Conservation (phyloP, 2,329 filamentous ascomycete species). For the Aspergillus fischeri region DNA sequence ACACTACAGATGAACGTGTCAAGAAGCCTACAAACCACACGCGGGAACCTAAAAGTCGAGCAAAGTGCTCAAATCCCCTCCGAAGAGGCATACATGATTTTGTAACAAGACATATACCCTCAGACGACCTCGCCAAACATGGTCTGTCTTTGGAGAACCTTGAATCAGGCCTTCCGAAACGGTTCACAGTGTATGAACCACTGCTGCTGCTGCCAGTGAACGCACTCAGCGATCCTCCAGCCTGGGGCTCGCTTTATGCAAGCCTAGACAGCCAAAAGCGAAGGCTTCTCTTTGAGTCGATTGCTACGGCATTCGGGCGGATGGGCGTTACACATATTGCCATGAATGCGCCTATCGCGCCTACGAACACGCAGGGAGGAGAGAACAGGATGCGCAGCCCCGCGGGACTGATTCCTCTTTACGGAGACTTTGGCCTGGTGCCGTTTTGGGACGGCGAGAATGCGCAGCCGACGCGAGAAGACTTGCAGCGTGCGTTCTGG, state of each 20-base stretch:
- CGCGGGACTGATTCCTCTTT: constrained; percentile 62
- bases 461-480: constrained; percentile 36
- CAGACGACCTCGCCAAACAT: constrained; percentile 11
- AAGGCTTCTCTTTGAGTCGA: constrained; percentile 38
- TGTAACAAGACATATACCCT: constrained; percentile 19
- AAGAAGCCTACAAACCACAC: background rate
- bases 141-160: constrained; percentile 14
- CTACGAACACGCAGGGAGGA: constrained; percentile 23
- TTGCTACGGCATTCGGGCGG: constrained; percentile 37
- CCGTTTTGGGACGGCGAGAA: constrained; percentile 14
- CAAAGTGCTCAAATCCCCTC: constrained; percentile 24
- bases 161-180: constrained; percentile 31
- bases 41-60: constrained; percentile 4
- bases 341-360: constrained; percentile 54
- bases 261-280: constrained; percentile 25
- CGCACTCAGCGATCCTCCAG: constrained; percentile 35
- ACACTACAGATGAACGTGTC: background rate
- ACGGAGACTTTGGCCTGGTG: constrained; percentile 68
- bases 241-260: constrained; percentile 27
- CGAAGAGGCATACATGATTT: constrained; percentile 30
- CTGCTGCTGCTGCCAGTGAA: constrained; percentile 54
- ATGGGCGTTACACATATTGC: constrained; percentile 53
- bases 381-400: constrained; percentile 75
- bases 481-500: constrained; percentile 73
- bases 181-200: constrained; percentile 55